phyloP scores from a whole-genome alignment of 192 early-diverging fungal species.

The Podila epicladia region DNA sequence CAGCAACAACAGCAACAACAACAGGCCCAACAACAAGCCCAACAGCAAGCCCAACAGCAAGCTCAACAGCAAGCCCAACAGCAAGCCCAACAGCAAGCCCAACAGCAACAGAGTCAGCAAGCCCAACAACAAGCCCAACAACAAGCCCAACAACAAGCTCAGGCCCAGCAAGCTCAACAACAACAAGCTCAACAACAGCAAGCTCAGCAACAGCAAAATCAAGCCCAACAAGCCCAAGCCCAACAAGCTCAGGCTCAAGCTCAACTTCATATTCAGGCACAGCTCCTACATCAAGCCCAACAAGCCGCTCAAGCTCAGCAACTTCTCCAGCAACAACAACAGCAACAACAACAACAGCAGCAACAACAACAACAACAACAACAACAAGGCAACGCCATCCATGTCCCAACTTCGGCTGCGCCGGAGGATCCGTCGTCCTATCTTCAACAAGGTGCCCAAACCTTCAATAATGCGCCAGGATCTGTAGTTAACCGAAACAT shows the following conservation, averaged over 20 bases:
- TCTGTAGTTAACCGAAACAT: slow-evolving; percentile 4
- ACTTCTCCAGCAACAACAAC: slow-evolving; percentile 8
- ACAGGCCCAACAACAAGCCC: slow-evolving; percentile 8
- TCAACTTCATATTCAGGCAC: slow-evolving; percentile 7
- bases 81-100: slow-evolving; percentile 12
- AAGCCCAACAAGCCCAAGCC: slow-evolving; percentile 11
- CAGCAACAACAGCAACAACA: slow-evolving; percentile 7
- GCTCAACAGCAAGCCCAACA: slow-evolving; percentile 10
- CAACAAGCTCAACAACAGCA: slow-evolving; percentile 22
- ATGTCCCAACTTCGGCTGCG: background rate
- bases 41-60: slow-evolving; percentile 21
- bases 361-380: slow-evolving; percentile 7
- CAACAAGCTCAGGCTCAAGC: background rate
- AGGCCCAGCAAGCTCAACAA: slow-evolving; percentile 39
- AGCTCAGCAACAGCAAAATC: slow-evolving; percentile 10
- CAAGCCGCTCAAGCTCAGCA: background rate
- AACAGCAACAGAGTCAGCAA: too few relatives aligned
- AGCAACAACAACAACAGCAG: background rate
- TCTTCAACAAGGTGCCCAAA: background rate
- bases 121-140: slow-evolving; percentile 13
- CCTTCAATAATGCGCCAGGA: slow-evolving; percentile 4
- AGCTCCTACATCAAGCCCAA: background rate
- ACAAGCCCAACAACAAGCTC: slow-evolving; percentile 36
- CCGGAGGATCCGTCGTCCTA: background rate
- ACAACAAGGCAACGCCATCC: background rate